phyloP scores from a whole-genome alignment of 768 basidiomycete species.

The Mycena epipterygia region DNA sequence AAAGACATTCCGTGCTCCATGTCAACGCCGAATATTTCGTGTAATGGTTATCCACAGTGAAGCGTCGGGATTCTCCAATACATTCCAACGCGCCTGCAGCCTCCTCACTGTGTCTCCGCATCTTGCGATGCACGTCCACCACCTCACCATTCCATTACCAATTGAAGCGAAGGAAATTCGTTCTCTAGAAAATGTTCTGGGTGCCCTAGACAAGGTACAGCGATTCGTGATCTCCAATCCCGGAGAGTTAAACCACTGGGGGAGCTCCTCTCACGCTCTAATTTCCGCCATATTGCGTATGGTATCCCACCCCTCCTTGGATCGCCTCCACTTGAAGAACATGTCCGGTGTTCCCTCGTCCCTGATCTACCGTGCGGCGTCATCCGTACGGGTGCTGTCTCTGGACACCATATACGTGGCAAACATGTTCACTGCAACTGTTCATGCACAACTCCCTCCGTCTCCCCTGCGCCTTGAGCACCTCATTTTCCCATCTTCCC shows the following conservation, averaged over 20 bases:
- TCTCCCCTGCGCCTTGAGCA: neutral
- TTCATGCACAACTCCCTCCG: neutral
- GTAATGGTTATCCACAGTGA: neutral
- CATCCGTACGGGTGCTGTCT: neutral
- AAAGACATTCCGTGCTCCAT: constrained; percentile 2
- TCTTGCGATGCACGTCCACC: neutral
- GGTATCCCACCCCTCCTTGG: neutral
- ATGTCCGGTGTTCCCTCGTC: neutral
- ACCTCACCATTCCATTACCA: neutral
- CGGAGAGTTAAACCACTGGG: neutral
- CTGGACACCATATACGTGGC: neutral
- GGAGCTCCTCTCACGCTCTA: neutral
- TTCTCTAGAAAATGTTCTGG: neutral
- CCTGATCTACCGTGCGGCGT: constrained; percentile 1
- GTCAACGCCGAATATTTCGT: constrained; percentile 18
- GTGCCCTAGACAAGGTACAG: constrained; percentile 2
- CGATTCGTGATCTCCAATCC: neutral
- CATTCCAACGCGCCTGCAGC: neutral
- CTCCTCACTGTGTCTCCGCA: constrained; percentile 5
- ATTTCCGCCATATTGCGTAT: neutral
- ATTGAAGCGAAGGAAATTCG: neutral
- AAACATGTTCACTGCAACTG: neutral
- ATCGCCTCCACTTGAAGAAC: constrained; percentile 3
- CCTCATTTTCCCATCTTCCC: constrained; percentile 8
- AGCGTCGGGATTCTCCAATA: neutral